Evolutionary conservation across 495 filamentous ascomycete species (phyloP), one percentile per base, ranked within the genome.

Genomic region (Aspergillus egyptiacus): DNA sequence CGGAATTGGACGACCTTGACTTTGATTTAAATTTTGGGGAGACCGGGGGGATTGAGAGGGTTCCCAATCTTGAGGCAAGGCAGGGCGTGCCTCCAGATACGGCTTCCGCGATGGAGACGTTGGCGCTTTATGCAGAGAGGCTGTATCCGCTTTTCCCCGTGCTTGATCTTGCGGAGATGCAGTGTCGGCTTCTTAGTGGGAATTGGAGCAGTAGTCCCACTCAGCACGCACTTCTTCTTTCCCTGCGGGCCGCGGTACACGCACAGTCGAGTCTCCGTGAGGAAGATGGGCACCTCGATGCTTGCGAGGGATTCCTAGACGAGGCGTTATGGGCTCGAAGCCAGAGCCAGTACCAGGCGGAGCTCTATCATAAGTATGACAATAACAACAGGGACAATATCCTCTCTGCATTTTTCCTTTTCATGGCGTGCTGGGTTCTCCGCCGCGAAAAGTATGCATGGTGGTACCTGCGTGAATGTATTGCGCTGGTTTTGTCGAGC

Each of bases 401-500:
- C 10, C 19, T 48, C 1, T 32, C 6, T n/a, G 39, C 46, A 2
- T 40, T 48, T n/a, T 48, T 40, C 17, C 46, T 48, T 6, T 48
- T 40, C 18, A 31, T 40, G 35, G 10, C 46, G 7, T 48, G 40
- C 35, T 48, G 46, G 46, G 32, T 8, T 24, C 24, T 48, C 5
- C 9, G n/a, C 15, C 35, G 20, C n/a, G 25, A 32, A 17, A 38
- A 7, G 10, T 27, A 48, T 11, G 46, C 46, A 23, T 48, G 46
- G 46, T 48, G 35, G 27, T 48, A 48, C 25, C 34, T 48, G 8
- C 15, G 46, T 1, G 46, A 48, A 22, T 32, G 34, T 9, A 48
- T 48, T 19, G 24, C 46, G 1, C 6, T 48, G 7, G 15, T 39
- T 28, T 10, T 48, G 3, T 30, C 46, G 7, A 31, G 17, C 10